Evolutionary conservation across 768 basidiomycete genomes (phyloP).

Genomic region (Pleurotus citrinopileatus): DNA sequence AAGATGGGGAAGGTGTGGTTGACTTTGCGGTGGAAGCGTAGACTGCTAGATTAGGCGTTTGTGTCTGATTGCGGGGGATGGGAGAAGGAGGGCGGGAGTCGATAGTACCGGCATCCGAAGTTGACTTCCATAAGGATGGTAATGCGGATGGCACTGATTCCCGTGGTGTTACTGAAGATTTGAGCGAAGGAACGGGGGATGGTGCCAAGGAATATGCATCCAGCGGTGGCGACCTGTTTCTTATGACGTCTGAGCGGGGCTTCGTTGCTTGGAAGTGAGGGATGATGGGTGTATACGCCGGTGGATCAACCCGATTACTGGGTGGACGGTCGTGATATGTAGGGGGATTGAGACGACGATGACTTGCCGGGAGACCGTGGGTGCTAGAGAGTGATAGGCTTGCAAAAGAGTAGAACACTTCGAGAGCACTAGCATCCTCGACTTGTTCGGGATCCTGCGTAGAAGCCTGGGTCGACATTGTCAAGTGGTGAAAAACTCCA

Average conservation of each 20-base stretch:
- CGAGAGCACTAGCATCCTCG: not conserved
- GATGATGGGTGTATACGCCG: not conserved
- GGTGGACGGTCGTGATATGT: not conserved
- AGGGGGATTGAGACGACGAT: not conserved
- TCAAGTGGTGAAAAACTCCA: not conserved
- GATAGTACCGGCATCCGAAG: no score
- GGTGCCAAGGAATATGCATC: no score
- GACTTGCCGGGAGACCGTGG: not conserved
- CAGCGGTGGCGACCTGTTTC: no score
- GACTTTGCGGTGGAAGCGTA: not conserved
- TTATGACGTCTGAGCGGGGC: no score
- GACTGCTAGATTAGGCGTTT: not conserved
- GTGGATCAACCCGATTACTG: not conserved
- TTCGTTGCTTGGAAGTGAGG: not conserved
- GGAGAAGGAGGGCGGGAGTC: no score
- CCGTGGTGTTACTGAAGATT: no score
- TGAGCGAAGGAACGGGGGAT: not conserved
- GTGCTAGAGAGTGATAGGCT: not conserved
- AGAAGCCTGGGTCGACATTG: not conserved
- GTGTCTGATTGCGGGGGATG: no score
- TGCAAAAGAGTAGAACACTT: not conserved
- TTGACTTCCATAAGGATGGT: no score
- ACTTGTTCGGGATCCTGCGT: not conserved
- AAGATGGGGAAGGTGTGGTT: not conserved
- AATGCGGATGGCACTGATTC: no score